Base-by-base conservation (phyloP, 257 asterid genomes). In the Solanum okadae region DNA sequence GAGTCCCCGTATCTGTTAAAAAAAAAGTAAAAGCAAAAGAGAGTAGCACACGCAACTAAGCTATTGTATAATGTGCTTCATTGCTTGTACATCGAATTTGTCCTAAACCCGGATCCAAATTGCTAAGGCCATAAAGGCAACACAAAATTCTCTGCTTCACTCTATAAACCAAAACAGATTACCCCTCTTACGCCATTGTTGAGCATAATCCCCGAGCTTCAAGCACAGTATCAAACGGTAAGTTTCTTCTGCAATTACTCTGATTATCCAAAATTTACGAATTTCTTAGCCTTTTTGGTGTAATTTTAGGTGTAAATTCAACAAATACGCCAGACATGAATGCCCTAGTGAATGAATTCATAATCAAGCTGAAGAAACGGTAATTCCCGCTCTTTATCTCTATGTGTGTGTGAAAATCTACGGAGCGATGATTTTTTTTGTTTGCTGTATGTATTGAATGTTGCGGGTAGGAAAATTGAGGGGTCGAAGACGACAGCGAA, bases 401-500 rank as follows among this genome's bases (percentile, higher is more conserved):
- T 77, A 9, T 52, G 33, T 85, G 59, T 23, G 14, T 65, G 73
- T 8, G 25, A 33, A 42, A 25, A 25, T 78, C 10, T 73, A 73
- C 5, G 9, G 82, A 73, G 49, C 29, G 16, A 73, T 72, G 18
- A 18, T 1, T 6, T 6, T 12, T 68, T 20, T 81, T n/a, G 2
- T 59, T 68, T 20, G 25, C 4, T 44, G 72, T n/a, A 35, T 78
- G 85, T 42, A 56, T 8, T 72, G 83, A 23, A 72, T 52, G 87
- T 76, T 23, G 18, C 9, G 79, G 79, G 8, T 92, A 97, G 99
- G 89, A 94, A 97, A 94, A 90, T 97, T 86, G 99, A 97, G 92
- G 99, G 99, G 71, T 97, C 99, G 78, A 96, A 97, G 92, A 92
- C 98, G 15, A 95, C 98, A 87, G 97, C 99, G 85, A 97, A 96